Conservation (phyloP, 257 asterid genomes). For the Orobanche coerulescens region DNA sequence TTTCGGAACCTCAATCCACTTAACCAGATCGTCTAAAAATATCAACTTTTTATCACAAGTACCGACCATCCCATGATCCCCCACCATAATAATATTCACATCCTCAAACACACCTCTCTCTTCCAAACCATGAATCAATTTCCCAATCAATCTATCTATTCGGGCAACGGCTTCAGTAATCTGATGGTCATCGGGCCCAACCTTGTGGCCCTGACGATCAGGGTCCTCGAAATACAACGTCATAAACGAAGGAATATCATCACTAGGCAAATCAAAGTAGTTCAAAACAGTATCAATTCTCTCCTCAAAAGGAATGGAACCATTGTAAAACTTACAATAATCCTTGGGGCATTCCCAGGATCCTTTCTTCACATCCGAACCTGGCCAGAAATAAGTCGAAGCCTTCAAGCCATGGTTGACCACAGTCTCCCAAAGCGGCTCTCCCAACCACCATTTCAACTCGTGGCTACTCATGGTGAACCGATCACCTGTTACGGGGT, state of each 20-base stretch:
- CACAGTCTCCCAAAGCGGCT: constrained; percentile 1
- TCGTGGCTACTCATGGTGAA: constrained; percentile 1
- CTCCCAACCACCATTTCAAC: neutral
- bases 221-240: neutral
- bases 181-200: neutral
- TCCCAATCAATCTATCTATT: neutral
- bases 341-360: neutral
- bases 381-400: neutral
- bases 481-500: neutral
- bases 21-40: neutral
- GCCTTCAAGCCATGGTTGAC: neutral
- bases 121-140: neutral
- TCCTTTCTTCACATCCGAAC: neutral
- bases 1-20: neutral
- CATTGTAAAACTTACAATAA: neutral
- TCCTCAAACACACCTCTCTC: neutral
- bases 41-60: neutral
- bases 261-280: neutral
- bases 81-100: neutral
- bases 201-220: neutral
- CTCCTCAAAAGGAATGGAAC: neutral
- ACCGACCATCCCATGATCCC: constrained; percentile 4
- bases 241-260: neutral
- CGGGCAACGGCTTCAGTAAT: neutral
- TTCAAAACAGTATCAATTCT: neutral